Percentiles rank a stretch among this genome's conserved stretches.
Evolutionary conservation across 2,329 filamentous ascomycete species (phyloP).

Genomic region (Exophiala bonariae): DNA sequence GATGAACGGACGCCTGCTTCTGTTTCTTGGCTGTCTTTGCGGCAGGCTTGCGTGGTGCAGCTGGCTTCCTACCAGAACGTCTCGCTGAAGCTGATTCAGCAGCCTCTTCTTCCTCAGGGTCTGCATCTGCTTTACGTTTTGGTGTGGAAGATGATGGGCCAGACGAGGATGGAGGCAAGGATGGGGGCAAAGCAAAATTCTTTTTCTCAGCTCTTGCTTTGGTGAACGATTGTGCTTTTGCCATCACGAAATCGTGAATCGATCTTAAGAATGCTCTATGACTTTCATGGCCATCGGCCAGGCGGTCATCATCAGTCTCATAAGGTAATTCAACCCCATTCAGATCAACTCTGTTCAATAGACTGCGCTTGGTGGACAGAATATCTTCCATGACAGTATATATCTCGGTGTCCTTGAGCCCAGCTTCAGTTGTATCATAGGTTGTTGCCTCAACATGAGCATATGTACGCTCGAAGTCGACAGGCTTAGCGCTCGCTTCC

Average conservation of each 20-base stretch:
- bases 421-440: constrained; percentile 73
- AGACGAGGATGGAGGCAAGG: constrained; percentile 1
- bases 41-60: background rate
- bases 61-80: constrained; percentile 15
- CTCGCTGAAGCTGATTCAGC: constrained; percentile 27
- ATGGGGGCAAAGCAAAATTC: constrained; percentile 15
- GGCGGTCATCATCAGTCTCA: constrained; percentile 34
- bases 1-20: constrained; percentile 5
- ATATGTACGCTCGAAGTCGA: constrained; percentile 89
- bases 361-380: constrained; percentile 66
- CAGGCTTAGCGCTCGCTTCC: constrained; percentile 90
- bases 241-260: constrained; percentile 70
- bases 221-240: constrained; percentile 62
- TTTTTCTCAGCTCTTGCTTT: constrained; percentile 38
- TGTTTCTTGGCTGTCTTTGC: constrained; percentile 23
- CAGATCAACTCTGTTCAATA: constrained; percentile 64
- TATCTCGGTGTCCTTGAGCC: constrained; percentile 74
- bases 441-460: constrained; percentile 75
- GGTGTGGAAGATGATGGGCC: constrained; percentile 1
- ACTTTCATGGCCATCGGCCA: constrained; percentile 75
- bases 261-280: constrained; percentile 78
- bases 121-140: constrained; percentile 29
- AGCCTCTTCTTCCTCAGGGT: constrained; percentile 38
- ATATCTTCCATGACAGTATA: constrained; percentile 66
- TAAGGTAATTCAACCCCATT: constrained; percentile 65